Evolutionary conservation across 805 yeast genomes (phyloP), one percentile per base, ranked within the genome.

Genomic region (Lachancea sp.): DNA sequence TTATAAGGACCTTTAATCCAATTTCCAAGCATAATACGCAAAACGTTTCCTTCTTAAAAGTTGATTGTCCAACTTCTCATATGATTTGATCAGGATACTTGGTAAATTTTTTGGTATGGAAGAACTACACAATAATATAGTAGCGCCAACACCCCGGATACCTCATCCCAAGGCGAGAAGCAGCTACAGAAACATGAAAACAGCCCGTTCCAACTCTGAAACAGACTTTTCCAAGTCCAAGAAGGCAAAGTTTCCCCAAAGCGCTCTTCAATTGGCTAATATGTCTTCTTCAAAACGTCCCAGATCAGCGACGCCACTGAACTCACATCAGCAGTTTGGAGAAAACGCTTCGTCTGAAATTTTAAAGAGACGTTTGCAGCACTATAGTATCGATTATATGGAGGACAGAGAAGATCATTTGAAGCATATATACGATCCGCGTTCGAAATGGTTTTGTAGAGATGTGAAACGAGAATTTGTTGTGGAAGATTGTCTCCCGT

Each of bases 401-500:
- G 65, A 64, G 2, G 69, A 68, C 47, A 51, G 43, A 11, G 62
- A 61, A 0, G 63, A 62, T 33, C 60, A 65, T 46, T 28, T 46
- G 17, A 46, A 51, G 30, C 49, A 50, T 4, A 44, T 60, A 1
- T 41, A 55, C 29, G 64, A 69, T 45, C 58, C 63, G 8, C 36
- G 52, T 2, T 69, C 74, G 2, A 60, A 56, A 42, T 69, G 69
- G 67, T 69, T 56, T 42, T 52, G 69, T 11, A 57, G 70, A 43
- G 47, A 53, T 4, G 54, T 58, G 8, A 56, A 57, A 28, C 65
- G 70, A 28, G 54, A 55, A 19, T 52, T 66, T 31, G 38, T 54
- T 20, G 43, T 65, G 30, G 57, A 55, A 19, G 61, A 56, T 13
- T 53, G 74, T 36, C 67, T 90, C 20, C 97, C 97, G 0, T 92